These are phyloP conservation scores for Boletus coccyginus DNA, from an alignment of 768 basidiomycete species.

Conservation along the genomic window DNA sequence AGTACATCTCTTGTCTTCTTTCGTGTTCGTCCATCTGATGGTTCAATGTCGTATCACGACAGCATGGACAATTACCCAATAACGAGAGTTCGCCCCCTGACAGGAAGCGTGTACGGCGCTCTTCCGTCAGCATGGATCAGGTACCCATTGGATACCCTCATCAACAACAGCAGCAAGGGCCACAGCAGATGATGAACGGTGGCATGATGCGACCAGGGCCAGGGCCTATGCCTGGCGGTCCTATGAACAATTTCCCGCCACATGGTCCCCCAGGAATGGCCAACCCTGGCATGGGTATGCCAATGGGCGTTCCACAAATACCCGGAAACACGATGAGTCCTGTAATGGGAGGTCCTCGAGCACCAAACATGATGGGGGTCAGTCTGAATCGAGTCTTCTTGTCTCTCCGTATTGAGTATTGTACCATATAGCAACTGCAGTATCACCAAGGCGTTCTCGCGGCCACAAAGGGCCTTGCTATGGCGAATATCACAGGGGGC, in stretches of 20 bases:
- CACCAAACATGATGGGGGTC: conserved; percentile 31
- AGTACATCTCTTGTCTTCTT: conserved; percentile 32
- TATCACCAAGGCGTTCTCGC: conserved; percentile 40
- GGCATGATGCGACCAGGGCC: conserved; percentile 38
- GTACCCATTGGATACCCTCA: conserved; percentile 36
- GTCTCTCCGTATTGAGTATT: conserved; percentile 8
- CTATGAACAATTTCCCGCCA: conserved; percentile 33
- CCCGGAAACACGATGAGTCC: conserved; percentile 34
- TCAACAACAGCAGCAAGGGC: conserved; percentile 34
- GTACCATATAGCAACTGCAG: conserved; percentile 24
- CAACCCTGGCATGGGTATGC: conserved; percentile 33
- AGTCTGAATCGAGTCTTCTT: conserved; percentile 1
- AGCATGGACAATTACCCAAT: conserved; percentile 49
- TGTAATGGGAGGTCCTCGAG: conserved; percentile 33
- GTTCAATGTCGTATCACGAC: background rate
- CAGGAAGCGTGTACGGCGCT: conserved; percentile 50
- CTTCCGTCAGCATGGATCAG: conserved; percentile 45
- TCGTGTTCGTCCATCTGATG: conserved; percentile 2
- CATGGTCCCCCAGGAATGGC: conserved; percentile 31
- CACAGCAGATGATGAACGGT: conserved; percentile 39
- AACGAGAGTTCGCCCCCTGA: conserved; percentile 57
- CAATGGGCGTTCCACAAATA: conserved; percentile 33
- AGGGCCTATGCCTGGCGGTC: conserved; percentile 32
- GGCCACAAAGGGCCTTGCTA: conserved; percentile 33
- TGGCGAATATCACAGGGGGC: conserved; percentile 28